Percentiles rank a stretch among this genome's conserved stretches.
Conservation (phyloP, 805 yeast genomes). For the Cephaloascus albidus region DNA sequence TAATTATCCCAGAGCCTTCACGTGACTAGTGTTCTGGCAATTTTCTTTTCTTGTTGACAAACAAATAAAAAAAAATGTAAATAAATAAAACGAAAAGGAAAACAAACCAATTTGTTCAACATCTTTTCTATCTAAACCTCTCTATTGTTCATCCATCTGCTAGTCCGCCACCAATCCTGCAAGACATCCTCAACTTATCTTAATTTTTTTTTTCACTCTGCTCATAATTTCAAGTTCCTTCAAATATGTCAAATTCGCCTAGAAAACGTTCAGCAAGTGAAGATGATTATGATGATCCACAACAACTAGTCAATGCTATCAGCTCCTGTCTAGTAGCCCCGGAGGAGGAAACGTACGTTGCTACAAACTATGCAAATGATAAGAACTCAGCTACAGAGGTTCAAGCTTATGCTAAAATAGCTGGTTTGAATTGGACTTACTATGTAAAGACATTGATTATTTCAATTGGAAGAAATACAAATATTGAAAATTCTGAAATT, state of each 20-base stretch:
- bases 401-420: constrained; percentile 96
- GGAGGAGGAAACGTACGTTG: constrained; percentile 65
- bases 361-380: constrained; percentile 65
- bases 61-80: too few relatives aligned
- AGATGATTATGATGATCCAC: constrained; percentile 41
- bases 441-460: constrained; percentile 75
- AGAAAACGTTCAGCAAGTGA: constrained; percentile 14
- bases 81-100: too few relatives aligned
- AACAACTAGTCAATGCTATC: constrained; percentile 64
- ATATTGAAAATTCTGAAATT: constrained; percentile 14
- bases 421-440: constrained; percentile 90
- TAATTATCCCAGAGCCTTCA: too few relatives aligned
- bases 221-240: too few relatives aligned
- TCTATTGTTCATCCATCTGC: too few relatives aligned
- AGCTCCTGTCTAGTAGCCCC: constrained; percentile 65
- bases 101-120: too few relatives aligned
- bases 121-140: too few relatives aligned
- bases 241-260: constrained; percentile 15
- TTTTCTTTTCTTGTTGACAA: too few relatives aligned
- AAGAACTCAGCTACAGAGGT: constrained; percentile 64
- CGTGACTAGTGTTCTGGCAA: too few relatives aligned
- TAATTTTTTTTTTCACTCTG: too few relatives aligned
- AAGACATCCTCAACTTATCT: too few relatives aligned
- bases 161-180: too few relatives aligned
- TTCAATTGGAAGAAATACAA: constrained; percentile 81